Evolutionary conservation across 179 eudicot genomes (phyloP).

Genomic region (Beta macrorhiza): DNA sequence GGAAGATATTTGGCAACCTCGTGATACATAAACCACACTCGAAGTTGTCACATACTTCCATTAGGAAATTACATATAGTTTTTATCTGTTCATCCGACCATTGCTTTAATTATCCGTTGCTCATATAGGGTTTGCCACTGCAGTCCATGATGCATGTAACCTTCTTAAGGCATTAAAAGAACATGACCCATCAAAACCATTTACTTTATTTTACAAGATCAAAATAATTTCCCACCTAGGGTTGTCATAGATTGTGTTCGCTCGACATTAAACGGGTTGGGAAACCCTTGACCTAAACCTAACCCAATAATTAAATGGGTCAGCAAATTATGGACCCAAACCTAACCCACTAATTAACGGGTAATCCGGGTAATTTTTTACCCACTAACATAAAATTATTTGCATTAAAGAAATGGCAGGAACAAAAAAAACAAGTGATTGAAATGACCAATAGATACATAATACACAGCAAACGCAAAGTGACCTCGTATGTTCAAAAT

Average conservation of each 20-base stretch:
- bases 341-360: too few species aligned
- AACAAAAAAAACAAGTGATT: too few species aligned
- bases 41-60: neutral
- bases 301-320: too few species aligned
- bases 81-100: neutral
- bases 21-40: neutral
- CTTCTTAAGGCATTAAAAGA: neutral
- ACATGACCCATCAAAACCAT: too few species aligned
- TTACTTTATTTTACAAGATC: neutral
- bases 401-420: too few species aligned
- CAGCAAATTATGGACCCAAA: too few species aligned
- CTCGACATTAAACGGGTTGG: too few species aligned
- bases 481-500: neutral
- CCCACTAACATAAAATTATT: too few species aligned
- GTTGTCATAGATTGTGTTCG: neutral
- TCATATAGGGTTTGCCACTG: neutral
- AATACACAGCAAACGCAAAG: too few species aligned
- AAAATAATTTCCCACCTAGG: neutral
- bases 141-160: neutral
- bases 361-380: too few species aligned
- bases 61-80: neutral
- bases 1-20: neutral
- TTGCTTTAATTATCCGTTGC: neutral
- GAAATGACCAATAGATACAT: too few species aligned
- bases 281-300: too few species aligned